A percentile compares a stretch with the other conserved stretches of the same genome.
phyloP scores from a whole-genome alignment of 2,329 filamentous ascomycete species.

The Cercospora sojina region DNA sequence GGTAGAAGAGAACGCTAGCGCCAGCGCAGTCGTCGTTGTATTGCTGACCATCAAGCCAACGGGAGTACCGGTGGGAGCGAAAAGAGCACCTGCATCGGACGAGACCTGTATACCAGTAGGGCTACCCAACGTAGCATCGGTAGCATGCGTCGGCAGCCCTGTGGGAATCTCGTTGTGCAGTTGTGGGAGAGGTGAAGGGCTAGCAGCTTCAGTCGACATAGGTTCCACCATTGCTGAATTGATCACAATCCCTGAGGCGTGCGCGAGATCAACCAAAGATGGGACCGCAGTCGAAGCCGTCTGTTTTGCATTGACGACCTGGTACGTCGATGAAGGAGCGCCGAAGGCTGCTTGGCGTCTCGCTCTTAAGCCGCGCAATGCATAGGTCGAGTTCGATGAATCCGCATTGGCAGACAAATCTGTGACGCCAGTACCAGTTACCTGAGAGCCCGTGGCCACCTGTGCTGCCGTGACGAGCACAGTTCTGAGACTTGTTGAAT shows the following conservation, averaged over 20 bases:
- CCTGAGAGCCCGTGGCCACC: not conserved
- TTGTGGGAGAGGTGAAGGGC: not conserved
- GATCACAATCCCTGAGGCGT: not conserved
- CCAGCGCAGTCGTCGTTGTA: not conserved
- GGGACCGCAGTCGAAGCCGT: not conserved
- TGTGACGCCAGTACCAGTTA: not conserved
- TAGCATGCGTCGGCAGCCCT: not conserved
- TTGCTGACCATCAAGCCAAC: not conserved
- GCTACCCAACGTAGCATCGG: not conserved
- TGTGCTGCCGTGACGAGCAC: conserved; percentile 3
- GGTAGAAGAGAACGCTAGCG: not conserved
- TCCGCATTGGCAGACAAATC: not conserved
- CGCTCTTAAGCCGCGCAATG: not conserved
- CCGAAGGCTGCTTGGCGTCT: not conserved
- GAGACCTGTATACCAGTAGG: not conserved
- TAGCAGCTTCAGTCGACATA: not conserved
- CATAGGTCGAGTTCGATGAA: not conserved
- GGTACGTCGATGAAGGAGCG: not conserved
- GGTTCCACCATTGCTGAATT: not conserved
- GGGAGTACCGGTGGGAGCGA: not conserved
- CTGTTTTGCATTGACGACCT: not conserved
- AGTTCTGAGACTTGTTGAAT: conserved; percentile 2
- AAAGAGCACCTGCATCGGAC: not conserved
- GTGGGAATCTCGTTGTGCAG: not conserved
- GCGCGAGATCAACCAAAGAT: not conserved